A percentile compares a stretch with the other conserved stretches of the same genome.
These are phyloP conservation scores for Blastocrithidia nonstop DNA, from an alignment of 208 protist species.

Conservation along the genomic window DNA sequence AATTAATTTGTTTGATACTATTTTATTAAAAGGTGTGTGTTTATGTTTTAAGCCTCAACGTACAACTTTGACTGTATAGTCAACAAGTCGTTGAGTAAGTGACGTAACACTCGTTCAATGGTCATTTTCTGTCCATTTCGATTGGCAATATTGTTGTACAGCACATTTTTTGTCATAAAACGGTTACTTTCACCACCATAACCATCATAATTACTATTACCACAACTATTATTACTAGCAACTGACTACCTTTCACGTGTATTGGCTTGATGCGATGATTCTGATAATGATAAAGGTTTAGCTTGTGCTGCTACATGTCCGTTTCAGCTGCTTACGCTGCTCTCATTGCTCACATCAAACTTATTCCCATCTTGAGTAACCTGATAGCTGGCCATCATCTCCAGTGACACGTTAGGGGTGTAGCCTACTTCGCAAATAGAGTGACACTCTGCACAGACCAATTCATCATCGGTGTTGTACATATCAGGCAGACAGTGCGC, in stretches of 20 bases:
- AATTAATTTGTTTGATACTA: not conserved
- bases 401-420: slow-evolving; percentile 63
- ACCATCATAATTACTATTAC: not conserved
- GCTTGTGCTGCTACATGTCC: not conserved
- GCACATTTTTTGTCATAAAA: not conserved
- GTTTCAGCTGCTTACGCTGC: not conserved
- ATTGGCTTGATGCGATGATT: too few species aligned
- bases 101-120: slow-evolving; percentile 43
- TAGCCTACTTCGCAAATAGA: slow-evolving; percentile 68
- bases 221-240: too few species aligned
- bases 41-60: not conserved
- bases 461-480: slow-evolving; percentile 56
- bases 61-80: slow-evolving; percentile 26
- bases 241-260: too few species aligned
- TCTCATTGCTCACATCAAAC: not conserved
- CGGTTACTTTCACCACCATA: not conserved
- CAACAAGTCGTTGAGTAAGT: slow-evolving; percentile 44
- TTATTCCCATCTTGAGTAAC: slow-evolving; percentile 13
- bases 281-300: too few species aligned
- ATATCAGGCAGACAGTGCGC: slow-evolving; percentile 50
- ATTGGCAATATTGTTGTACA: not conserved
- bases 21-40: not conserved
- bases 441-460: slow-evolving; percentile 78
- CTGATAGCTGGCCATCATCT: slow-evolving; percentile 71
- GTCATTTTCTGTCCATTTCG: slow-evolving; percentile 11